A percentile compares a stretch with the other conserved stretches of the same genome.
These are phyloP conservation scores for Amaranthus tricolor DNA, from an alignment of 179 eudicot species.

Conservation along the genomic window DNA sequence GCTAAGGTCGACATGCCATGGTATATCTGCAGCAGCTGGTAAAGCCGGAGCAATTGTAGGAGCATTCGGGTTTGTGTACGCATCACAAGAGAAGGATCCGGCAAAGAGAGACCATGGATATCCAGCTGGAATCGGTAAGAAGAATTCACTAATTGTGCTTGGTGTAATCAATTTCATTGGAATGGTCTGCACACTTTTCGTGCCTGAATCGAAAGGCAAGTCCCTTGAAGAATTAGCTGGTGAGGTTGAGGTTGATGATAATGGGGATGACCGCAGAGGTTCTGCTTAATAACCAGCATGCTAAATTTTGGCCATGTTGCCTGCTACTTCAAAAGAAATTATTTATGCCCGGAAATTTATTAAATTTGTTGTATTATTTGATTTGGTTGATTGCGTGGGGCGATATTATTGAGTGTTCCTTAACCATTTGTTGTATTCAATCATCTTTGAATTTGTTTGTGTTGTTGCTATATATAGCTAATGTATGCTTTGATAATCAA, in stretches of 20 bases:
- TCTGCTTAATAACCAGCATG: background rate
- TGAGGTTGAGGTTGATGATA: slow-evolving; percentile 21
- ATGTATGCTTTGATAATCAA: too few species aligned
- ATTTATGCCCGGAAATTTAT: too few species aligned
- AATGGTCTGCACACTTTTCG: slow-evolving; percentile 31
- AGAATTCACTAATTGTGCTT: slow-evolving; percentile 31
- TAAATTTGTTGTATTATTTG: too few species aligned
- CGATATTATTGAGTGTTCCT: too few species aligned
- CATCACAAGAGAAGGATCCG: slow-evolving; percentile 19
- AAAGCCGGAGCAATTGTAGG: slow-evolving; percentile 46
- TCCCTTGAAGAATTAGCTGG: slow-evolving; percentile 39
- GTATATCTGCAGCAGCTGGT: slow-evolving; percentile 42
- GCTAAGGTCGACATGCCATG: slow-evolving; percentile 45
- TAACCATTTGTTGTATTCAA: too few species aligned
- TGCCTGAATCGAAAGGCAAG: slow-evolving; percentile 38
- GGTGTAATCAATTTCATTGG: slow-evolving; percentile 30
- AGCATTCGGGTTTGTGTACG: slow-evolving; percentile 39
- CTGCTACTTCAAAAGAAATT: too few species aligned
- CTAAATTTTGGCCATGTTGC: too few species aligned
- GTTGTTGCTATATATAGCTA: too few species aligned
- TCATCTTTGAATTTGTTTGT: too few species aligned
- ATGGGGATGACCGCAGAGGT: background rate
- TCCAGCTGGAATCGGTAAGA: slow-evolving; percentile 35
- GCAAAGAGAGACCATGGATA: slow-evolving; percentile 25
- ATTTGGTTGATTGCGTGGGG: too few species aligned